Base-by-base conservation (phyloP, 108 stramenopile species). In the Pseudonitzschia pungens region DNA sequence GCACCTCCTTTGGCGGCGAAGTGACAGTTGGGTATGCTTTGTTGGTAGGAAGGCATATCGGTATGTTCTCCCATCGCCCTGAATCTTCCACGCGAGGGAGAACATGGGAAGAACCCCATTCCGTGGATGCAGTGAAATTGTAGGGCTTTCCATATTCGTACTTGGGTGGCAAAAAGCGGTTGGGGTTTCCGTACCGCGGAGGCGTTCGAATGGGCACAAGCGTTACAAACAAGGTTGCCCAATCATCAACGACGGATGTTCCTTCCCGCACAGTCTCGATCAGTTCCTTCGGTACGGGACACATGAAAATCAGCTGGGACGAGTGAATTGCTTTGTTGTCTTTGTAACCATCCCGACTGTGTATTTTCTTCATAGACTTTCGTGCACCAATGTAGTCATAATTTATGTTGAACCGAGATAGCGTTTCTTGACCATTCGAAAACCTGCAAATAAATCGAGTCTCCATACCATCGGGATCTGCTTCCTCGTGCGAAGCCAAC, bases 401-500 rank as follows among this genome's bases (percentile, higher is more conserved):
- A 51, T 90, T 87, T 65, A 85, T 87, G 24, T 83, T 73, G 69
- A 84, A 92, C 0, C 69, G 70, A 15, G 87, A 89, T 20, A 89
- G 62, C 21, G 87, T 85, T 67, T 92, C 89, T 21, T 87, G 65
- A 6, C 73, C 78, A 58, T 74, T 76, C 11, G 90, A 83, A 84
- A 95, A 95, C n/a, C 90, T 84, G 75, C 94, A 95, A 33, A 95
- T 89, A 76, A 95, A 93, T 28, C 94, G 80, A 22, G 94, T 95
- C 42, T 81, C 86, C 74, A 89, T 78, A 14, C 89, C 91, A 74
- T 90, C 87, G 10, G 63, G 55, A 79, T 90, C 92, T 6, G 94
- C 89, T 7, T 95, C 88, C 62, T 91, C 87, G 63, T 92, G 89
- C 4, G 85, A 79, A 18, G 86, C 52, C 70, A 95, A 55, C 40